A percentile compares a stretch with the other conserved stretches of the same genome.
Conservation (phyloP, 176 grass and related monocot species). For the Oropetium thomaeum region DNA sequence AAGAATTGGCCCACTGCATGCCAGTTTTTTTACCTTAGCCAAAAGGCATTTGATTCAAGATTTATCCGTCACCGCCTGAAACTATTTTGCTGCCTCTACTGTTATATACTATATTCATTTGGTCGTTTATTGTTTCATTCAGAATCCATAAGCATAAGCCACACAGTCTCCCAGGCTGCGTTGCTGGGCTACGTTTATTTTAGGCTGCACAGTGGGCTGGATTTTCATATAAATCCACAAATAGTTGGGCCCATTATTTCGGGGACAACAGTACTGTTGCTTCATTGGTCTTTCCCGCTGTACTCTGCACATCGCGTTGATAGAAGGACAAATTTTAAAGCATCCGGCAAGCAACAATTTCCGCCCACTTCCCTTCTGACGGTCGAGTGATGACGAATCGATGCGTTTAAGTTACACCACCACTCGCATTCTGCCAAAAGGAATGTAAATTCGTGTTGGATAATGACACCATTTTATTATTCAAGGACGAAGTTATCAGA, state of each 20-base stretch:
- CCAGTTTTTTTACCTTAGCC: too few species aligned
- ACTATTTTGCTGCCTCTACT: too few species aligned
- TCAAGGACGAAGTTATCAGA: too few species aligned
- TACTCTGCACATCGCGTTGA: neutral
- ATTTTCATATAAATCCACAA: neutral
- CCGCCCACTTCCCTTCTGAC: neutral
- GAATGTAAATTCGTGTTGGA: neutral
- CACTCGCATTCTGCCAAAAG: neutral
- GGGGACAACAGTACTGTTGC: neutral
- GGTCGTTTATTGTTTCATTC: too few species aligned
- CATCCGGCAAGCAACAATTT: conserved; percentile 5
- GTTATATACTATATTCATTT: too few species aligned
- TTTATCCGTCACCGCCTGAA: too few species aligned
- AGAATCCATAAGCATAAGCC: too few species aligned
- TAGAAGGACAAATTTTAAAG: neutral
- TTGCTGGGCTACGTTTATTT: neutral
- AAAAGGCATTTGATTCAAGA: too few species aligned
- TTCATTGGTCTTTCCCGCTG: neutral
- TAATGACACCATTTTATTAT: neutral
- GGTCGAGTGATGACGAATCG: neutral
- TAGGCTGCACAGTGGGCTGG: neutral
- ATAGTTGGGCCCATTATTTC: neutral
- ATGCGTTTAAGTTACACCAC: neutral
- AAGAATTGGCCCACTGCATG: too few species aligned
- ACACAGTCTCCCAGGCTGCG: too few species aligned